Evolutionary conservation across 2,329 filamentous ascomycete genomes (phyloP).

Genomic region (Colletotrichum tabaci): DNA sequence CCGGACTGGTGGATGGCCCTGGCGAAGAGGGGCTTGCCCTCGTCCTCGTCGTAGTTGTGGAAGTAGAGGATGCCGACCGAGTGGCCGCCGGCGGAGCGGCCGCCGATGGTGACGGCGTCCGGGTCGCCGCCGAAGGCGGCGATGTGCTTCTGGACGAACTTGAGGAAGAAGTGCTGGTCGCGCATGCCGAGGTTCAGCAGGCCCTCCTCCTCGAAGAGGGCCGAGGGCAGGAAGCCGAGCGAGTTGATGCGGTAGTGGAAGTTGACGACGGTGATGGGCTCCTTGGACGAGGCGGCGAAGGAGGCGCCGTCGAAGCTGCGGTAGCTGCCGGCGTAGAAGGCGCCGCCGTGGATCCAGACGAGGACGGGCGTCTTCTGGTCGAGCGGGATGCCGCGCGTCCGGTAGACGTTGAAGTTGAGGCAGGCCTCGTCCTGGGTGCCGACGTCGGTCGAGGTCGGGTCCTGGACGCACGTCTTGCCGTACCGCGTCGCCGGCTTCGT

Average conservation of each 20-base stretch:
- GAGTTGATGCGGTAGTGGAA: slow-evolving; percentile 76
- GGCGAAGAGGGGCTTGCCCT: slow-evolving; percentile 74
- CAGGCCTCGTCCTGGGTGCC: slow-evolving; percentile 50
- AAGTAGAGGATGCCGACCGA: slow-evolving; percentile 75
- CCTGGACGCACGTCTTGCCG: slow-evolving; percentile 61
- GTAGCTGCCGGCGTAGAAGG: slow-evolving; percentile 53
- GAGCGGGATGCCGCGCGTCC: slow-evolving; percentile 52
- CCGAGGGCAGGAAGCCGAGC: slow-evolving; percentile 73
- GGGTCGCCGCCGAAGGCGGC: slow-evolving; percentile 77
- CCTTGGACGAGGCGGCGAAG: slow-evolving; percentile 50
- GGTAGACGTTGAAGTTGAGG: slow-evolving; percentile 58
- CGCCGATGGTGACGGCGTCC: slow-evolving; percentile 75
- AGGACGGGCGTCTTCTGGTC: slow-evolving; percentile 55
- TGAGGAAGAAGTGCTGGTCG: slow-evolving; percentile 72
- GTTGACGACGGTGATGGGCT: slow-evolving; percentile 74
- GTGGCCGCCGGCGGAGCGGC: slow-evolving; percentile 72
- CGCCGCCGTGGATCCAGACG: slow-evolving; percentile 58
- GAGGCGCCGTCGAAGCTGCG: slow-evolving; percentile 54
- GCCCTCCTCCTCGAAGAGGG: slow-evolving; percentile 68
- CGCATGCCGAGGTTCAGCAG: slow-evolving; percentile 72
- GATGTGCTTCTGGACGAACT: slow-evolving; percentile 77
- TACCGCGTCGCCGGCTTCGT: slow-evolving; percentile 55
- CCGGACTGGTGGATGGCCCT: slow-evolving; percentile 77
- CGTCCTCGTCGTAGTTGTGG: slow-evolving; percentile 73
- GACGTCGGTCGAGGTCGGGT: slow-evolving; percentile 43